These are phyloP conservation scores for Mycocentrospora acerina DNA, from an alignment of 2,329 filamentous ascomycete species.

Conservation along the genomic window DNA sequence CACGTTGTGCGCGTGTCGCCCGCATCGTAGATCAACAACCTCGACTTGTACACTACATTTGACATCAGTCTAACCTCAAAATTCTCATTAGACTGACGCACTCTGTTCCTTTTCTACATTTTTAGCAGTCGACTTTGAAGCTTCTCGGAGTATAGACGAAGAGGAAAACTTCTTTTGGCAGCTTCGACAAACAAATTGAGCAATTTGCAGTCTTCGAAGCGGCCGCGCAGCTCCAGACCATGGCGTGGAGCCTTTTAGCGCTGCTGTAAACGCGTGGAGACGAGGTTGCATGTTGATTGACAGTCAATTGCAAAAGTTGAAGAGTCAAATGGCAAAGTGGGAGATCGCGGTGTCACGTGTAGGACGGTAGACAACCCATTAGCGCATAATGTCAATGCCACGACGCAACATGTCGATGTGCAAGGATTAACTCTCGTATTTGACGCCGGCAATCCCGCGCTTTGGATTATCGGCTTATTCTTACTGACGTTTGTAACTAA, in stretches of 20 bases:
- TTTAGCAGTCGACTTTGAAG: conserved; percentile 19
- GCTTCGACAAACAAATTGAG: conserved; percentile 25
- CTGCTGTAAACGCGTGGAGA: conserved; percentile 19
- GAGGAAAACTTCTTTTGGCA: conserved; percentile 37
- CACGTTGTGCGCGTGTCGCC: conserved; percentile 39
- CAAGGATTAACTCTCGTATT: too few species aligned
- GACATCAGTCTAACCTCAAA: conserved; percentile 2
- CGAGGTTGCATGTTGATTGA: conserved; percentile 30
- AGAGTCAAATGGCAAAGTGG: too few species aligned
- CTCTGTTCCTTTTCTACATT: conserved; percentile 24
- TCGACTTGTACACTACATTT: conserved; percentile 24
- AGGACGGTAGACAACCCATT: too few species aligned
- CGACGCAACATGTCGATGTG: too few species aligned
- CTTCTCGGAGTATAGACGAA: conserved; percentile 21
- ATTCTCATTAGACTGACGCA: conserved; percentile 6
- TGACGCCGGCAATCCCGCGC: too few species aligned
- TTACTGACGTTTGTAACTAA: too few species aligned
- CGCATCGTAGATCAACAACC: conserved; percentile 41
- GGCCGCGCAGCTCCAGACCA: conserved; percentile 6
- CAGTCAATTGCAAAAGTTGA: conserved; percentile 1
- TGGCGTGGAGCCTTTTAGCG: conserved; percentile 18
- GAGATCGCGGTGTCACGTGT: too few species aligned
- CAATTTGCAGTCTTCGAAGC: conserved; percentile 3
- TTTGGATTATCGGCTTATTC: too few species aligned
- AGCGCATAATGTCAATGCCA: neutral